Percentiles rank a stretch among this genome's conserved stretches.
phyloP scores from a whole-genome alignment of 116 monocot species.

The Iris pallida region DNA sequence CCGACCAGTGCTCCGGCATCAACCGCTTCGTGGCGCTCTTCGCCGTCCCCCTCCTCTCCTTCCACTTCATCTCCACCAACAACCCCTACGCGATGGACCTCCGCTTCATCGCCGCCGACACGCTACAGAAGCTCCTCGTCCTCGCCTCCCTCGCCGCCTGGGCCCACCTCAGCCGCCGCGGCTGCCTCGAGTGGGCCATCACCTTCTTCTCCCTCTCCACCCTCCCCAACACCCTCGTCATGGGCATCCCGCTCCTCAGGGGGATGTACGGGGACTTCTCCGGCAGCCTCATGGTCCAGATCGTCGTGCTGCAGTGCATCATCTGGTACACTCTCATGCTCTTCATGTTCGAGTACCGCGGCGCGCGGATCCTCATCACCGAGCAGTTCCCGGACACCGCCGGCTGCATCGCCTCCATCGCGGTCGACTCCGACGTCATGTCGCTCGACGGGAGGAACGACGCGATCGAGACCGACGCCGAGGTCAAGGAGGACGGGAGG shows the following conservation, averaged over 20 bases:
- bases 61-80: slow-evolving; percentile 84
- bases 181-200: slow-evolving; percentile 56
- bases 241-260: slow-evolving; percentile 38
- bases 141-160: slow-evolving; percentile 37
- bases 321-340: slow-evolving; percentile 87
- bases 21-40: slow-evolving; percentile 86
- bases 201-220: slow-evolving; percentile 76
- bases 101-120: slow-evolving; percentile 82
- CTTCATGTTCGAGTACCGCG: slow-evolving; percentile 80
- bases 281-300: slow-evolving; percentile 74
- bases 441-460: slow-evolving; percentile 57
- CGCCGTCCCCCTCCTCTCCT: slow-evolving; percentile 77
- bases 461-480: slow-evolving; percentile 50
- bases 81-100: slow-evolving; percentile 75
- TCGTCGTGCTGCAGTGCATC: slow-evolving; percentile 82
- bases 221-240: slow-evolving; percentile 77
- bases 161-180: slow-evolving; percentile 23
- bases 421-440: slow-evolving; percentile 63
- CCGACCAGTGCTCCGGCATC: slow-evolving; percentile 90
- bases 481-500: slow-evolving; percentile 60
- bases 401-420: slow-evolving; percentile 47
- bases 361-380: slow-evolving; percentile 51
- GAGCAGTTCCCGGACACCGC: slow-evolving; percentile 64
- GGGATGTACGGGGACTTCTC: slow-evolving; percentile 71
- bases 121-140: slow-evolving; percentile 71